Evolutionary conservation across 768 basidiomycete genomes (phyloP), one percentile per base, ranked within the genome.

Genomic region (Trametes cubensis): DNA sequence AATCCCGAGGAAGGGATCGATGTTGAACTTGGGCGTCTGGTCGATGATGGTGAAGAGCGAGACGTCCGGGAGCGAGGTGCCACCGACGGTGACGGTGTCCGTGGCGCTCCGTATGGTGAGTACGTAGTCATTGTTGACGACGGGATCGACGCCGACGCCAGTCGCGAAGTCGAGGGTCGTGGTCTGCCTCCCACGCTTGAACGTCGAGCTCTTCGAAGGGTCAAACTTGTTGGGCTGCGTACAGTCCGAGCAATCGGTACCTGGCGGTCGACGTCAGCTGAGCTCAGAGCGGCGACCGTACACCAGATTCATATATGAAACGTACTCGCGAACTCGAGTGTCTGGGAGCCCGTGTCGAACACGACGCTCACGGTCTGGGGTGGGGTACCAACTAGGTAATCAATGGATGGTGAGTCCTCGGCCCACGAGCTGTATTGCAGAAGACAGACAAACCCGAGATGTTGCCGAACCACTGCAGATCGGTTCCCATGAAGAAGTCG

Each of bases 381-480:
- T 11, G 83, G 84, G 2, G 83, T 85, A 25, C 84, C 83, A 45
- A 84, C 81, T 79, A 68, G 40, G 20, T 4, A 59, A 7, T 34
- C 6, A 40, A 21, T 58, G 45, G 18, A 23, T n/a, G 42, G 21
- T 44, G 58, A 45, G n/a, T 30, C 55, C 46, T 56, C 39, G 51
- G 48, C 51, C 52, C 55, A 18, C 10, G 7, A 20, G 26, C 8
- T 26, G 14, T 25, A 4, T 30, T 41, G 55, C 18, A 47, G 40
- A 47, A 44, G 10, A 6, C 4, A 4, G 21, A 55, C 65, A 46
- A 56, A 81, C 80, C 77, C 59, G 79, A 75, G 49, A 83, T 78
- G 61, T 83, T 80, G 20, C 82, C 82, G 61, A 78, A 84, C 82
- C 82, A 84, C 81, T 85, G 83, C n/a, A 84, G 76, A 69, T 85